A percentile compares a stretch with the other conserved stretches of the same genome.
Evolutionary conservation across 176 grass and related monocot species (phyloP).

Genomic region (Coix lacrymajobi): DNA sequence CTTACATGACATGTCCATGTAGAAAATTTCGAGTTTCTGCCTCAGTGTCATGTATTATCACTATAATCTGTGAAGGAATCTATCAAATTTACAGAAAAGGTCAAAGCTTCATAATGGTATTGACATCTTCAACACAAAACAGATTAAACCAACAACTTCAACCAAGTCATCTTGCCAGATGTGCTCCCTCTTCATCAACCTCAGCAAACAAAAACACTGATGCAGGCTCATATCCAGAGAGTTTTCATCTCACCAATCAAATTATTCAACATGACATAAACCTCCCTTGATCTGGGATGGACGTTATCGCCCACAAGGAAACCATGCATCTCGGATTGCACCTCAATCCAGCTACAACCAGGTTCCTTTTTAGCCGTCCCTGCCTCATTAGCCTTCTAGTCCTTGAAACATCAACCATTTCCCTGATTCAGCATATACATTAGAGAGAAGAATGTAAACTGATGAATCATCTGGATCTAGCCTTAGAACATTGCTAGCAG

Average conservation of each 20-base stretch:
- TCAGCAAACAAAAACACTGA: constrained; percentile 28
- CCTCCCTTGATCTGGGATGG: constrained; percentile 51
- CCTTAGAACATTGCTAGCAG: constrained; percentile 48
- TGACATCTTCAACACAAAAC: neutral
- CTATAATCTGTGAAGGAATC: neutral
- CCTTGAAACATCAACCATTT: constrained; percentile 66
- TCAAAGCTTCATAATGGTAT: neutral
- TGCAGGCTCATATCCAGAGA: constrained; percentile 46
- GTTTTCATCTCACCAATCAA: constrained; percentile 74
- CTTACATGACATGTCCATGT: neutral
- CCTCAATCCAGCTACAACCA: constrained; percentile 92
- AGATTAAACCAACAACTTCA: constrained; percentile 14
- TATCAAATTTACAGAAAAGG: neutral
- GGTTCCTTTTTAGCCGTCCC: constrained; percentile 69
- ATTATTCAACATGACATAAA: constrained; percentile 63
- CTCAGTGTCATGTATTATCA: neutral
- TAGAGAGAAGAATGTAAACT: constrained; percentile 63
- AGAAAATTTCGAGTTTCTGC: neutral
- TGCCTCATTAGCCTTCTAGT: constrained; percentile 68
- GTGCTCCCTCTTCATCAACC: constrained; percentile 33
- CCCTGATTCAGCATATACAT: constrained; percentile 63
- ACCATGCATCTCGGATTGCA: constrained; percentile 62
- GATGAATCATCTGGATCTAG: constrained; percentile 73
- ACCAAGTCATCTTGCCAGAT: constrained; percentile 24
- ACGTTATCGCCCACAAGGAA: constrained; percentile 71